Base-by-base conservation (phyloP, 768 basidiomycete species). In the Sarcodon aspratus region DNA sequence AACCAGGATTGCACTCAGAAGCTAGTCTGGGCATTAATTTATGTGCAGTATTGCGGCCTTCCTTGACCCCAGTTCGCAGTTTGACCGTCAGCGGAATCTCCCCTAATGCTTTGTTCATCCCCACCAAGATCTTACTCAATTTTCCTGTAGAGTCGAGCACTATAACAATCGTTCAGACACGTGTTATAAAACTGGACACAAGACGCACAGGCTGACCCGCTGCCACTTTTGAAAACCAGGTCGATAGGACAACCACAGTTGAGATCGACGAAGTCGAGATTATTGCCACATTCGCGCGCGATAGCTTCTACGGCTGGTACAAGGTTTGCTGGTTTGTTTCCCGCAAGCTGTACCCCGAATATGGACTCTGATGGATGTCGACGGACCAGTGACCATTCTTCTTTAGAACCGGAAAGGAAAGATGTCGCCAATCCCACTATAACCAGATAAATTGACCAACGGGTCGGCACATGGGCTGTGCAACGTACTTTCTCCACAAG, bases 241-340 rank as follows among this genome's bases (percentile, higher is more conserved):
- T 99, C 96, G 56, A 98, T 98, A 3, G 96, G 96, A 64, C 96
- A 98, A 7, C 94, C 94, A 63, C 90, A 89, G 59, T 99, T 99
- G 54, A 98, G 67, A 59, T 99, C 94, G 1, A 94, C 88, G 57
- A 96, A 97, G 59, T 97, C 91, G 17, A 96, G 65, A 15, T 73
- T 72, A 10, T 73, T 69, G 1, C 70, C 70, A 55, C 79, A 76
- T 60, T 89, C 82, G 52, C 74, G 78, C 2, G 74, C 79, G 27
- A 98, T 74, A 7, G 85, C 71, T 60, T 98, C 95, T 0, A 91
- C 88, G 0, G 84, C 80, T 0, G 89, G 74, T 0, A 82, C 87
- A 49, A 98, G 74, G 3, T 78, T 74, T 1, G 74, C 70, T 0
- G 93, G 83, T 57, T 88, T 93, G 61, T 80, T 89, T 0, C 96